A percentile compares a stretch with the other conserved stretches of the same genome.
Conservation (phyloP, 257 asterid species). For the Capsicum chinense region DNA sequence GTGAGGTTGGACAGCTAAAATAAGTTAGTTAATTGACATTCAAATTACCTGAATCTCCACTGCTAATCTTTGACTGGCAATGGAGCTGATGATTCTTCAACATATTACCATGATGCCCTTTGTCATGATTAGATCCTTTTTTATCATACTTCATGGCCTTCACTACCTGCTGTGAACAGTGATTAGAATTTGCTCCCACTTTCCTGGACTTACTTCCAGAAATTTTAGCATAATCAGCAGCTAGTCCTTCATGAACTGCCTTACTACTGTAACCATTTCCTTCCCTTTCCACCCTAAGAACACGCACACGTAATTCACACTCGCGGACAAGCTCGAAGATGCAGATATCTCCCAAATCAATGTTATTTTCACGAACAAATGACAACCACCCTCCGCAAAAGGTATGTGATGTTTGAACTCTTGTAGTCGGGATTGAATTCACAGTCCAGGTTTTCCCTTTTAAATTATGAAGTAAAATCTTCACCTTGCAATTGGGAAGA, state of each 20-base stretch:
- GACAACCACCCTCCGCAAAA: conserved; percentile 97
- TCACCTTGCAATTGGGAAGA: conserved; percentile 84
- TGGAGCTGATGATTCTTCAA: conserved; percentile 42
- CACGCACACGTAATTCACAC: conserved; percentile 73
- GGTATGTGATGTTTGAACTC: conserved; percentile 89
- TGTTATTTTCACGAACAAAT: conserved; percentile 83
- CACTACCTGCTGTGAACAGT: conserved; percentile 30
- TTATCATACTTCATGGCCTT: conserved; percentile 24
- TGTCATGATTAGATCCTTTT: conserved; percentile 35
- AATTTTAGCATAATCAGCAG: conserved; percentile 47
- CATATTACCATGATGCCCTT: conserved; percentile 28
- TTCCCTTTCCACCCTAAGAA: conserved; percentile 73
- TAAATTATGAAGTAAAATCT: conserved; percentile 72
- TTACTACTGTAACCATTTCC: conserved; percentile 52
- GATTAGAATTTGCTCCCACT: conserved; percentile 45
- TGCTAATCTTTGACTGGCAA: conserved; percentile 41
- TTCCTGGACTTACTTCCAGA: conserved; percentile 57
- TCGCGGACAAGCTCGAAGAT: conserved; percentile 79
- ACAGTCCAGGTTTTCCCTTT: conserved; percentile 86
- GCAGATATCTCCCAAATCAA: conserved; percentile 79
- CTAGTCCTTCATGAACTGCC: conserved; percentile 46
- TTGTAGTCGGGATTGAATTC: conserved; percentile 84
- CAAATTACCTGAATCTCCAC: conserved; percentile 57
- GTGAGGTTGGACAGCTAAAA: background rate
- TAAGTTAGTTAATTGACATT: background rate